These are phyloP conservation scores for Fusarium sp. DNA, from an alignment of 2,329 filamentous ascomycete species.

Conservation along the genomic window DNA sequence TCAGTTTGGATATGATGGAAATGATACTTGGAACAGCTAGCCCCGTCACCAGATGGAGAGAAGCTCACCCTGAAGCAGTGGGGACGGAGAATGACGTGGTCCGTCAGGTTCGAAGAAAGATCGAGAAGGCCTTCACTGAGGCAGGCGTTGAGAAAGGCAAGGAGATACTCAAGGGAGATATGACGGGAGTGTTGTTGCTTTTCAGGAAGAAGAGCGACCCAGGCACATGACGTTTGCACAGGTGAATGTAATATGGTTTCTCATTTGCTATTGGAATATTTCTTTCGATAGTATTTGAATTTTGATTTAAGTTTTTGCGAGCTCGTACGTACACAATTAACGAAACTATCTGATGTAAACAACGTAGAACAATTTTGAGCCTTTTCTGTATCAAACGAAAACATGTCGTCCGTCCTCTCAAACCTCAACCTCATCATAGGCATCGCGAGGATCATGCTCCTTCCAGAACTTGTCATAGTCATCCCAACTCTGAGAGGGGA, in stretches of 20 bases:
- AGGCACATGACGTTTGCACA: too few relatives aligned
- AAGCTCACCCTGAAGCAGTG: slow-evolving; percentile 1
- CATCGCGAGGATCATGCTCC: slow-evolving; percentile 49
- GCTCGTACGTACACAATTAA: too few relatives aligned
- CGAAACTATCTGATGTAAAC: too few relatives aligned
- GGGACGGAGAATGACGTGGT: slow-evolving; percentile 7
- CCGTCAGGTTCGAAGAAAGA: neutral
- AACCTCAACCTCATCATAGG: slow-evolving; percentile 36
- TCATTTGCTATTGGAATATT: too few relatives aligned
- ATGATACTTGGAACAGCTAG: slow-evolving; percentile 8
- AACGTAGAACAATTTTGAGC: neutral
- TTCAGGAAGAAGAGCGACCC: neutral
- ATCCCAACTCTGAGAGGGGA: slow-evolving; percentile 63
- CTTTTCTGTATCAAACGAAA: neutral
- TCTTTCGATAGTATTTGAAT: too few relatives aligned
- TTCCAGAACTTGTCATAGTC: slow-evolving; percentile 58
- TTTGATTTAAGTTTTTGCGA: too few relatives aligned
- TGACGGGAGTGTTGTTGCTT: neutral
- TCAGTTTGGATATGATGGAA: neutral
- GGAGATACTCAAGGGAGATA: neutral
- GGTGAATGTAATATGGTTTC: too few relatives aligned
- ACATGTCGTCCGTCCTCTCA: neutral
- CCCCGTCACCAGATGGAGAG: neutral
- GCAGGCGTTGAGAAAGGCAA: slow-evolving; percentile 4
- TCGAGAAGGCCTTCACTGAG: neutral